Percentiles rank a stretch among this genome's conserved stretches.
These are phyloP conservation scores for Priceomyces fermenticarens DNA, from an alignment of 805 yeast species.

Conservation along the genomic window DNA sequence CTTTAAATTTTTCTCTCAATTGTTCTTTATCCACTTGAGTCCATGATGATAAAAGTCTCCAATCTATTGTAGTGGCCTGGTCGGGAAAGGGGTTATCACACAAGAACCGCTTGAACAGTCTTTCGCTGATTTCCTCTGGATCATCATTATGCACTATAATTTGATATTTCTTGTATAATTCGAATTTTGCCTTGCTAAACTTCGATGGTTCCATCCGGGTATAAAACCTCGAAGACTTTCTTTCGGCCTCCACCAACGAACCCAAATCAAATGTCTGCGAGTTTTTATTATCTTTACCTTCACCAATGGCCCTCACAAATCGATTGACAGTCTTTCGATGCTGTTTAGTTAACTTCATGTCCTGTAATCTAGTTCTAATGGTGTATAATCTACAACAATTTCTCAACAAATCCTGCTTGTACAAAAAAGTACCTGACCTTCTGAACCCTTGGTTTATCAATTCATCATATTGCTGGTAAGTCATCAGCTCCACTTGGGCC, in stretches of 20 bases:
- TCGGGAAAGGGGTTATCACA: slow-evolving; percentile 63
- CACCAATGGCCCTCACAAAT: slow-evolving; percentile 43
- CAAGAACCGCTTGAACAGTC: slow-evolving; percentile 60
- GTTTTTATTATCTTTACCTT: slow-evolving; percentile 10
- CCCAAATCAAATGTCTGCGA: slow-evolving; percentile 19
- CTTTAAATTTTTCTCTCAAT: slow-evolving; percentile 4
- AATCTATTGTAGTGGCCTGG: slow-evolving; percentile 23
- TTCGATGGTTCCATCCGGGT: slow-evolving; percentile 53
- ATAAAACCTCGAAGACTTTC: slow-evolving; percentile 26
- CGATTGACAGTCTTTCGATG: slow-evolving; percentile 63
- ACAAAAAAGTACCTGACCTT: slow-evolving; percentile 70
- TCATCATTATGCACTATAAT: slow-evolving; percentile 63
- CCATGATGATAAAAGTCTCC: slow-evolving; percentile 46
- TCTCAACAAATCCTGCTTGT: slow-evolving; percentile 61
- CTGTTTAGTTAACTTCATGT: slow-evolving; percentile 57
- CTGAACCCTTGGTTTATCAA: slow-evolving; percentile 74
- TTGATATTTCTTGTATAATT: slow-evolving; percentile 68
- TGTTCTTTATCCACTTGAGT: slow-evolving; percentile 14
- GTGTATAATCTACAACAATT: slow-evolving; percentile 81
- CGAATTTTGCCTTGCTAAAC: slow-evolving; percentile 57
- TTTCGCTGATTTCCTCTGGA: slow-evolving; percentile 40
- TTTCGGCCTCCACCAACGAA: slow-evolving; percentile 40
- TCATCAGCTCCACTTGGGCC: slow-evolving; percentile 41
- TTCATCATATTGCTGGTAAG: slow-evolving; percentile 54
- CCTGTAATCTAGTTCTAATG: slow-evolving; percentile 55